Base-by-base conservation (phyloP, 129 eudicot genomes). In the Flaveria brownii region DNA sequence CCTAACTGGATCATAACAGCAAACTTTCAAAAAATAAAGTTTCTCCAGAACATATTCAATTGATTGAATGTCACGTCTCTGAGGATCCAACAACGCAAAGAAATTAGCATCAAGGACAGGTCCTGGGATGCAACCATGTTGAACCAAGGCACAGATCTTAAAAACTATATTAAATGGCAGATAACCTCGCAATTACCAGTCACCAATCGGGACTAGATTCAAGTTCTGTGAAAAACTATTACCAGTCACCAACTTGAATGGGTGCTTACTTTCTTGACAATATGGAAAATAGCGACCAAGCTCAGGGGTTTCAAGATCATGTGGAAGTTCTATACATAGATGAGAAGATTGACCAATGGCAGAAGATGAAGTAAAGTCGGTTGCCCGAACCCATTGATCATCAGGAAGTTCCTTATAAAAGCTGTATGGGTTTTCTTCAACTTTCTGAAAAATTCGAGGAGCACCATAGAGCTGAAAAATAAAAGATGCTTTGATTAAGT, bases 341-440 rank as follows among this genome's bases (percentile, higher is more conserved):
- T 82, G 85, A 70, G 99, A 89, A 6, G 97, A 87, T 52, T 89
- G 99, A 11, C 99, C 96, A 16, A 95, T 89, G 23, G 90, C 70
- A 15, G 1, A 67, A 39, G 84, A 87, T 33, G 84, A 80, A 43
- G 97, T 84, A 74, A 89, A 91, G 78, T 91, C 99, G 11, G 91
- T 89, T 61, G 96, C 82, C 70, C 99, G 84, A 63, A 95, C 78
- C 90, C 90, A 91, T 22, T 87, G 92, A 62, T 91, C 97, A 46
- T 89, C 99, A 1, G 83, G 87, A 47, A 66, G 77, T 69, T 87
- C 93, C 22, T 2, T 62, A 64, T 30, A 84, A 65, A 10, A 91
- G 83, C 52, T 82, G 68, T 18, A 67, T 42, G 68, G 30, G 23
- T 80, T 77, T 23, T 66, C 74, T 71, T 64, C 79, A 26, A 63